Base-by-base conservation (phyloP, 2,329 filamentous ascomycete genomes). In the Lachnellula cervina region DNA sequence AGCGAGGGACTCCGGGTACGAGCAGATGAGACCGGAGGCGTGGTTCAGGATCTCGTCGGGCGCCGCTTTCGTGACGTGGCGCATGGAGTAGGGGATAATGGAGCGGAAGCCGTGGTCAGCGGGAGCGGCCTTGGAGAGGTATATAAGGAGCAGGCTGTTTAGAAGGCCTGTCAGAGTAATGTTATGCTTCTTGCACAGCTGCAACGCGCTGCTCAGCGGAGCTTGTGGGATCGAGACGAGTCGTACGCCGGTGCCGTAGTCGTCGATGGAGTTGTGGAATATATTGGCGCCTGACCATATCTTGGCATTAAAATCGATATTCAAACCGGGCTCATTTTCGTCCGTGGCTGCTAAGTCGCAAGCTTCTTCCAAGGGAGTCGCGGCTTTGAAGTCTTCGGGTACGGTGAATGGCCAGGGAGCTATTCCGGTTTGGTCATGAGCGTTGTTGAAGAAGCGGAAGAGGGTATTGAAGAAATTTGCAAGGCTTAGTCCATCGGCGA, bases 21-120 rank as follows among this genome's bases (percentile, higher is more conserved):
- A 34, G 23, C 21, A 47, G 11, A 42, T 25, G 16, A 58, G 38
- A 16, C 40, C 51, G 13, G 49, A 52, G 21, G 52, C 51, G 47
- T 60, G 55, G 28, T 60, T 60, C 4, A 51, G 49, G 9, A 60
- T 60, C n/a, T 55, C 58, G 16, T 55, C 52, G 13, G 51, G 34
- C 5, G 51, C 19, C 1, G 46, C 25, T 5, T 40, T 42, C 8
- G 55, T 55, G 16, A 57, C 44, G 16, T 43, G 28, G 7, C 58
- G 58, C 28, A 58, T 54, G 17, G 58, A 58, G 28, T 55, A 58
- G 25, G 58, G 58, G 16, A 40, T 60, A 13, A 42, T 47, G 23
- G 23, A 47, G 13, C 44, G 34, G 32, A 59, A 59, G 7, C 44
- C 51, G 16, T 51, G 38, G 6, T 49, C 52, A 21, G 21, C 11